Conservation (phyloP, 352 stramenopile genomes). For the Phytophthora pseudosyringae region DNA sequence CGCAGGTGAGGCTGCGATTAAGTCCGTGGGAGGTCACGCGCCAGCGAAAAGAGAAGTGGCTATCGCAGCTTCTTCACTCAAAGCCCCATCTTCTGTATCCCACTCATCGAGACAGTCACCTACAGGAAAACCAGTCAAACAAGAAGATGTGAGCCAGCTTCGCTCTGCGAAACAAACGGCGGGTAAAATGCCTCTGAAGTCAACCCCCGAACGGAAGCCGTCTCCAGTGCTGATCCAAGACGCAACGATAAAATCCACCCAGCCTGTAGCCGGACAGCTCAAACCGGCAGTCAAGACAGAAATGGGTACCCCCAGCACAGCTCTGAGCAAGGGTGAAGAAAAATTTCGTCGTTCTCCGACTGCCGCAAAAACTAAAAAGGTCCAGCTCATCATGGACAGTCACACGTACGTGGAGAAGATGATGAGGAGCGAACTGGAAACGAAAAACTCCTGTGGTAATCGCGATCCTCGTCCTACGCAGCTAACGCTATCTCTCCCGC, state of each 20-base stretch:
- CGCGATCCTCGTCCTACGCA: background rate
- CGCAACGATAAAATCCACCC: background rate
- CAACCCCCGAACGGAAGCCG: slow-evolving; percentile 1
- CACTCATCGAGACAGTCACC: background rate
- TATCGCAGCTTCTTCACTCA: background rate
- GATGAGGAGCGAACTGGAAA: slow-evolving; percentile 22
- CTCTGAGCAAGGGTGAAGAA: background rate
- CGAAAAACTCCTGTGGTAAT: background rate
- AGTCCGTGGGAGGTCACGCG: background rate
- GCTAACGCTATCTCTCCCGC: background rate
- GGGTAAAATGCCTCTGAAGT: background rate
- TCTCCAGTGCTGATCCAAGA: background rate
- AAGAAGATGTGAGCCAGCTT: background rate
- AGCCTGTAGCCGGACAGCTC: background rate
- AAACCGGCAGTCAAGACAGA: slow-evolving; percentile 3
- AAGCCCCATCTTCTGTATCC: background rate
- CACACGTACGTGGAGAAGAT: slow-evolving; percentile 37
- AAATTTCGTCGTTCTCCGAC: background rate
- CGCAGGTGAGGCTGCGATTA: no score
- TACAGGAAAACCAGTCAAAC: background rate
- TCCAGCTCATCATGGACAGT: slow-evolving; percentile 40
- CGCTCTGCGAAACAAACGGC: background rate
- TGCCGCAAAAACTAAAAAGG: background rate
- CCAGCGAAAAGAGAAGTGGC: background rate
- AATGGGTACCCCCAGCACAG: background rate